These are phyloP conservation scores for Alternaria sp. DNA, from an alignment of 2,329 filamentous ascomycete species.

Conservation along the genomic window DNA sequence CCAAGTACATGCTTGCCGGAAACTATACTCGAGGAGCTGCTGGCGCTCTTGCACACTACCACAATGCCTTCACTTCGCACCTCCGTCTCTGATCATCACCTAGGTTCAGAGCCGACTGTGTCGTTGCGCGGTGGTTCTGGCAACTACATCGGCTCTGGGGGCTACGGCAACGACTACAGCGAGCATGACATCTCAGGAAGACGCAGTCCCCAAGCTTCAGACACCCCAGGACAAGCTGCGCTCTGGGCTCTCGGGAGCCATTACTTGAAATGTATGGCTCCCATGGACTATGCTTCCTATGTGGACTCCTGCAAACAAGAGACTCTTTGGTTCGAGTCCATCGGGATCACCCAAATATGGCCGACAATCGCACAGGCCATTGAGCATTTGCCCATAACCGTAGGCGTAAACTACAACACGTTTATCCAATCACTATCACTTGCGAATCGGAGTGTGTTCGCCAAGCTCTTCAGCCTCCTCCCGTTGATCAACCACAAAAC, in stretches of 20 bases:
- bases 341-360: background rate
- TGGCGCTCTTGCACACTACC: background rate
- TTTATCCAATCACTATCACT: background rate
- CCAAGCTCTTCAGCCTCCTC: background rate
- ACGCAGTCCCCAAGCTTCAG: background rate
- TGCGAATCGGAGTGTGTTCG: background rate
- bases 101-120: background rate
- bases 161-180: background rate
- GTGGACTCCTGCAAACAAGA: background rate
- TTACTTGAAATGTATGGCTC: background rate
- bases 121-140: conserved; percentile 24
- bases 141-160: background rate
- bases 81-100: background rate
- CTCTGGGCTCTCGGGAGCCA: background rate
- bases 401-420: background rate
- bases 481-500: background rate
- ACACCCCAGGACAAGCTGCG: background rate
- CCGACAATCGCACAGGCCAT: background rate
- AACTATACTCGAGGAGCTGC: background rate
- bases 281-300: background rate
- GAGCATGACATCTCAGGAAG: background rate
- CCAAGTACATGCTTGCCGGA: background rate
- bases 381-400: background rate
- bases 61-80: background rate
- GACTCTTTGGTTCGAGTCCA: background rate